Percentiles rank a stretch among this genome's conserved stretches.
These are phyloP conservation scores for Musa acuminata DNA, from an alignment of 176 grass and related monocot genomes.

Conservation along the genomic window DNA sequence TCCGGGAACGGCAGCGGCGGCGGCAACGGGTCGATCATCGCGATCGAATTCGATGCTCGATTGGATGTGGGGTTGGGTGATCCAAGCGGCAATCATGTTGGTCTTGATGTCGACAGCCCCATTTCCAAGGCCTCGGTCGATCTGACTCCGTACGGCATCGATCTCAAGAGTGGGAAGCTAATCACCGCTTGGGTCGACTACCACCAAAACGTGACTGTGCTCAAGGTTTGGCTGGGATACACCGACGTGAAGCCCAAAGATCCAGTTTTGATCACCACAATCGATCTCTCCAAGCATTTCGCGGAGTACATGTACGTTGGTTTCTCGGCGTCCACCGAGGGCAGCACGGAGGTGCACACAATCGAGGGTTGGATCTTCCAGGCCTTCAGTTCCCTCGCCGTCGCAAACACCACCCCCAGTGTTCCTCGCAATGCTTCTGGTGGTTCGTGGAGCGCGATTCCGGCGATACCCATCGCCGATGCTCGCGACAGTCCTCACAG, in stretches of 20 bases:
- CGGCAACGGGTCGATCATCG: conserved; percentile 30
- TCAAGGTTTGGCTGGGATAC: conserved; percentile 48
- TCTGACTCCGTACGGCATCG: conserved; percentile 27
- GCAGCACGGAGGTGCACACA: conserved; percentile 64
- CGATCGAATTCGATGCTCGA: conserved; percentile 68
- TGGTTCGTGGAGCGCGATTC: conserved; percentile 4
- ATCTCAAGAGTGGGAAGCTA: conserved; percentile 57
- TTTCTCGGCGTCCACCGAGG: conserved; percentile 76
- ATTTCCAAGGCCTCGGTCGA: conserved; percentile 34
- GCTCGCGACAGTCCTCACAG: conserved; percentile 14
- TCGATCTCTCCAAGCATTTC: conserved; percentile 47
- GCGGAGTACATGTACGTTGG: conserved; percentile 60
- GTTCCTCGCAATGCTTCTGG: conserved; percentile 21
- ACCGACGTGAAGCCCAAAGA: conserved; percentile 29
- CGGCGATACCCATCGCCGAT: neutral
- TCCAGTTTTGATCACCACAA: conserved; percentile 30
- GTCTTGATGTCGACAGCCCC: conserved; percentile 50
- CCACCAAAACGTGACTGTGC: conserved; percentile 19
- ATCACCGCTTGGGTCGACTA: conserved; percentile 77
- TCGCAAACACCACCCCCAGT: conserved; percentile 17
- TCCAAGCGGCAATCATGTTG: conserved; percentile 58
- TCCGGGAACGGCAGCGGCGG: neutral
- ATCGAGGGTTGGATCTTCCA: conserved; percentile 64
- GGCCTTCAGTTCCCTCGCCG: conserved; percentile 36
- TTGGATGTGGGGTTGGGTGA: conserved; percentile 51